Conservation (phyloP, 2,329 filamentous ascomycete genomes). For the Claviceps pazoutovae region DNA sequence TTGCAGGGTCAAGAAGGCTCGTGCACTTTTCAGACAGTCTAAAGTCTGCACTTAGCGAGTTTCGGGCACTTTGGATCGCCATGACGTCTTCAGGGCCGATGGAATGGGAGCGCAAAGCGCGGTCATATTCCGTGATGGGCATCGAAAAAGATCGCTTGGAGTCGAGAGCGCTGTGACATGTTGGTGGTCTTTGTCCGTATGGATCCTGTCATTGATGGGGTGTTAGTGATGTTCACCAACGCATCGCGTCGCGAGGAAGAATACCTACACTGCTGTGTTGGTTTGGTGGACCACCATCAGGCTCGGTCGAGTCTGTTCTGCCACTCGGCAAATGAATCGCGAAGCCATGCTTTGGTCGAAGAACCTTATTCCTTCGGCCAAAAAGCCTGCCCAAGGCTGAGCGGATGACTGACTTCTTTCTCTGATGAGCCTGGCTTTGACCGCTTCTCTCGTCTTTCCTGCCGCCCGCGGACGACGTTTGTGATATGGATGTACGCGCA, state of each 20-base stretch:
- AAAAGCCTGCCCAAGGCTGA: conserved; percentile 44
- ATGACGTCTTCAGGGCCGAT: conserved; percentile 41
- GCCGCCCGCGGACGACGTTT: conserved; percentile 3
- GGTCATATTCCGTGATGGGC: conserved; percentile 46
- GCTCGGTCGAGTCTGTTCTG: not conserved
- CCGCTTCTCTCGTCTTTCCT: conserved; percentile 7
- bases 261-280: conserved; percentile 37
- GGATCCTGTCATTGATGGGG: conserved; percentile 10
- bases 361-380: conserved; percentile 39
- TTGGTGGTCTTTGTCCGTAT: conserved; percentile 26
- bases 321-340: not conserved
- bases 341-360: conserved; percentile 5
- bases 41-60: conserved; percentile 35
- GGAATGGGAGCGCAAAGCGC: conserved; percentile 47
- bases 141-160: conserved; percentile 43
- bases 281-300: not conserved
- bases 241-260: not conserved
- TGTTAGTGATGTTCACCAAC: not conserved
- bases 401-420: conserved; percentile 45
- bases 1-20: not conserved
- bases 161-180: conserved; percentile 17
- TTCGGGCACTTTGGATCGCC: conserved; percentile 38
- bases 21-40: conserved; percentile 15
- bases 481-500: not conserved
- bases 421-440: conserved; percentile 21